Percentiles rank a stretch among this genome's conserved stretches.
Conservation (phyloP, 176 grass and related monocot species). For the Miscanthus lutarioriparius region DNA sequence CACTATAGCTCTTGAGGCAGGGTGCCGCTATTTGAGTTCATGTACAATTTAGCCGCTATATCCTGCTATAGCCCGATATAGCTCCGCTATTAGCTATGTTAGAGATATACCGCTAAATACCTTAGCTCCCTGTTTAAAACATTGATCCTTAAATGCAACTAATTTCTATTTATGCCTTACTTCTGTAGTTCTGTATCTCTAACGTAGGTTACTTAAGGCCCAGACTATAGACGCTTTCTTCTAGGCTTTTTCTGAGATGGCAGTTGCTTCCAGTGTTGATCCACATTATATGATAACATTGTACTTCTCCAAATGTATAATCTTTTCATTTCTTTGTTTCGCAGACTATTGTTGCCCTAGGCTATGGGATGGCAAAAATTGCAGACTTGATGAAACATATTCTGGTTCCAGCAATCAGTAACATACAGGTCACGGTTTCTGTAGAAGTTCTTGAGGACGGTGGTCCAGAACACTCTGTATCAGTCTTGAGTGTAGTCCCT, state of each 20-base stretch:
- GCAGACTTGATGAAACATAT: conserved; percentile 79
- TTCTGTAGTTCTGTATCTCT: neutral
- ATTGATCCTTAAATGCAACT: neutral
- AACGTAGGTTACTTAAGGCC: neutral
- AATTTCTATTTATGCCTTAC: neutral
- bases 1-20: too few species aligned
- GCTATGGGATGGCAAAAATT: conserved; percentile 86
- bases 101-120: too few species aligned
- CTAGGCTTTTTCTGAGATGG: neutral
- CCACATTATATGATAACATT: conserved; percentile 14
- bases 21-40: too few species aligned
- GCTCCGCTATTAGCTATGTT: too few species aligned
- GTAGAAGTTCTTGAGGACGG: conserved; percentile 34
- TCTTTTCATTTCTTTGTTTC: conserved; percentile 19
- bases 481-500: conserved; percentile 48
- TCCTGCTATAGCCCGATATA: too few species aligned
- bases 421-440: conserved; percentile 3
- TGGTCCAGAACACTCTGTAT: conserved; percentile 29
- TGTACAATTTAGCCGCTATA: too few species aligned
- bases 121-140: too few species aligned
- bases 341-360: conserved; percentile 70
- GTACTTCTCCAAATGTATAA: conserved; percentile 10
- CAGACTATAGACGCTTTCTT: neutral
- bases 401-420: conserved; percentile 65
- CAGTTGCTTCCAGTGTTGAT: neutral